phyloP scores from a whole-genome alignment of 768 basidiomycete species.

The Collybia sp. region DNA sequence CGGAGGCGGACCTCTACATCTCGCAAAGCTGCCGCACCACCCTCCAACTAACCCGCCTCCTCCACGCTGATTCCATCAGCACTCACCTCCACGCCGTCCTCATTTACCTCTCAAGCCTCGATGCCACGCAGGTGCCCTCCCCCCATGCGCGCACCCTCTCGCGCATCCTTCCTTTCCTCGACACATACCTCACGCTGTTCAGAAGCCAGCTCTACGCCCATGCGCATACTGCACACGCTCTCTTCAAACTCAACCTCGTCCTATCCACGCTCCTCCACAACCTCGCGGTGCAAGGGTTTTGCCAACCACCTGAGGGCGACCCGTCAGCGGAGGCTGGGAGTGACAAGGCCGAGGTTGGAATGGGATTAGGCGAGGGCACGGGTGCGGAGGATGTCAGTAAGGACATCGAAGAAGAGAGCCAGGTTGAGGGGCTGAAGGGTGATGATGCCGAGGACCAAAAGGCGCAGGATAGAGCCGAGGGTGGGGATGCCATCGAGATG shows the following conservation, averaged over 20 bases:
- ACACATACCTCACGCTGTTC: slow-evolving; percentile 53
- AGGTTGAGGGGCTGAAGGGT: slow-evolving; percentile 88
- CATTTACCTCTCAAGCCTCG: slow-evolving; percentile 22
- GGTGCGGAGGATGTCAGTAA: slow-evolving; percentile 88
- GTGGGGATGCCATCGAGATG: slow-evolving; percentile 88
- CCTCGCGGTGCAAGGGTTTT: slow-evolving; percentile 86
- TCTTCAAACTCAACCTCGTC: slow-evolving; percentile 83
- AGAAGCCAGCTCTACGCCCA: slow-evolving; percentile 53
- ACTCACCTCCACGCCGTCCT: slow-evolving; percentile 36
- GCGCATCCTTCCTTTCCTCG: slow-evolving; percentile 72
- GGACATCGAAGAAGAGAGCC: slow-evolving; percentile 94
- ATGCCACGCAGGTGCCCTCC: slow-evolving; percentile 23
- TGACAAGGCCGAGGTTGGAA: slow-evolving; percentile 54
- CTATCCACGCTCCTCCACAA: slow-evolving; percentile 69
- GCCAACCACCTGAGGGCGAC: slow-evolving; percentile 75
- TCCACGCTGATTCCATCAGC: slow-evolving; percentile 41
- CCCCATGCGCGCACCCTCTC: slow-evolving; percentile 21
- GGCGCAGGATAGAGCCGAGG: slow-evolving; percentile 41
- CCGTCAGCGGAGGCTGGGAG: slow-evolving; percentile 43
- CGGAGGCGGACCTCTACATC: slow-evolving; percentile 46
- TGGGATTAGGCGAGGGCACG: slow-evolving; percentile 84
- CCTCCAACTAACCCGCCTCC: slow-evolving; percentile 39
- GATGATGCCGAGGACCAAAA: slow-evolving; percentile 48
- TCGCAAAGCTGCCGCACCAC: slow-evolving; percentile 39
- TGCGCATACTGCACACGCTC: slow-evolving; percentile 62